Evolutionary conservation across 2,329 filamentous ascomycete genomes (phyloP).

Genomic region (Aspergillus sp.): DNA sequence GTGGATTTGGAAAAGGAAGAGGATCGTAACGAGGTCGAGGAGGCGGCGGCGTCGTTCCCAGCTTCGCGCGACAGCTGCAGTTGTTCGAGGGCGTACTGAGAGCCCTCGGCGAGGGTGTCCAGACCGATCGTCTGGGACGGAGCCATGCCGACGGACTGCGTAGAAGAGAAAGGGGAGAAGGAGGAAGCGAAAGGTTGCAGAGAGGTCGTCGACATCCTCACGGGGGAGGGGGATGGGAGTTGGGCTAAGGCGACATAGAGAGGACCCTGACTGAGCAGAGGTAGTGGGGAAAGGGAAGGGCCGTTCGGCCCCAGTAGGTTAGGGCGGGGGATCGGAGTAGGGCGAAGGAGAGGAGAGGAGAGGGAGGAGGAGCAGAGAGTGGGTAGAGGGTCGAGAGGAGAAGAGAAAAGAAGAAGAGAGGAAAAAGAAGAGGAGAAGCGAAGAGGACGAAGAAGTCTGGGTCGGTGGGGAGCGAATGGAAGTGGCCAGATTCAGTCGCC

Average conservation of each 20-base stretch:
- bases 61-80: constrained; percentile 52
- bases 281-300: constrained; percentile 4
- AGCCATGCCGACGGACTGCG: no score
- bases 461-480: background rate
- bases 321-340: background rate
- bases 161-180: no score
- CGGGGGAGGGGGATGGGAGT: constrained; percentile 5
- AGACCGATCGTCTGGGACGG: constrained; percentile 49
- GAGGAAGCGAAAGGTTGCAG: constrained; percentile 24
- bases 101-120: constrained; percentile 66
- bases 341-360: background rate
- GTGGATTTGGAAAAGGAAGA: constrained; percentile 41
- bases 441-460: background rate
- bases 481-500: background rate
- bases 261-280: constrained; percentile 18
- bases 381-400: background rate
- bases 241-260: constrained; percentile 32
- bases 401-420: constrained; percentile 7
- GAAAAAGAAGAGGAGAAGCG: background rate
- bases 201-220: constrained; percentile 34
- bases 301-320: constrained; percentile 11
- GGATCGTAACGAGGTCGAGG: constrained; percentile 13
- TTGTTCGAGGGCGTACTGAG: constrained; percentile 73
- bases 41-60: constrained; percentile 46
- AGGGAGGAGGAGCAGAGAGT: background rate